phyloP scores from a whole-genome alignment of 2,329 filamentous ascomycete species.

The Myriangium duriaei region DNA sequence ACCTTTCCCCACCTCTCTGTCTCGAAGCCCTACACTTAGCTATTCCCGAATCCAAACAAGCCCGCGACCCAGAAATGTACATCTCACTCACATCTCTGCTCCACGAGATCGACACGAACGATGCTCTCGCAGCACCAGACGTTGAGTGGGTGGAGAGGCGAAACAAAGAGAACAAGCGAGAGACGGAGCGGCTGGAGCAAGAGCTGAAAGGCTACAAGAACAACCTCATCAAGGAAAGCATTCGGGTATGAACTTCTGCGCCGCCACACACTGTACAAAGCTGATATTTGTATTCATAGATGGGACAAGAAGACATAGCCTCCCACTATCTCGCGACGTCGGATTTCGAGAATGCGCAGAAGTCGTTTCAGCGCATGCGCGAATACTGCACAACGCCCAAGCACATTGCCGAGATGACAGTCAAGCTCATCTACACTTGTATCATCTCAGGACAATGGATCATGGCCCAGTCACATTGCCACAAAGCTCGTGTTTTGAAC shows the following conservation, averaged over 20 bases:
- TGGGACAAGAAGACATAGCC: conserved; percentile 88
- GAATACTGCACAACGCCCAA: conserved; percentile 74
- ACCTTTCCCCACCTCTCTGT: conserved; percentile 60
- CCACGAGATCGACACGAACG: conserved; percentile 48
- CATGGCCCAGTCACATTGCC: conserved; percentile 41
- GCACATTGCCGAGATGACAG: conserved; percentile 71
- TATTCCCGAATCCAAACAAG: conserved; percentile 60
- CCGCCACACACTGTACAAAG: background rate
- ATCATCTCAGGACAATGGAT: conserved; percentile 68
- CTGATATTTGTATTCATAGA: conserved; percentile 42
- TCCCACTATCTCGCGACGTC: conserved; percentile 61
- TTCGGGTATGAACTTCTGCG: conserved; percentile 51
- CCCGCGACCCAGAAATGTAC: conserved; percentile 63
- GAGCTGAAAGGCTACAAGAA: conserved; percentile 92
- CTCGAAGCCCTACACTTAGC: conserved; percentile 72
- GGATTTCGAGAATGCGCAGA: conserved; percentile 57
- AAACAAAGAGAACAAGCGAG: conserved; percentile 52
- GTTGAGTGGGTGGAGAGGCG: conserved; percentile 61
- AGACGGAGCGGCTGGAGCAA: conserved; percentile 64
- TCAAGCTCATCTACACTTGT: conserved; percentile 63
- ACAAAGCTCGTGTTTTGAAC: conserved; percentile 30
- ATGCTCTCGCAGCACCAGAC: conserved; percentile 57
- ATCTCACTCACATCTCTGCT: conserved; percentile 55
- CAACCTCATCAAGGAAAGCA: conserved; percentile 94
- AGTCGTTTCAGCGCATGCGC: conserved; percentile 75